phyloP scores from a whole-genome alignment of 768 basidiomycete species.

The Mrakia blollopis region DNA sequence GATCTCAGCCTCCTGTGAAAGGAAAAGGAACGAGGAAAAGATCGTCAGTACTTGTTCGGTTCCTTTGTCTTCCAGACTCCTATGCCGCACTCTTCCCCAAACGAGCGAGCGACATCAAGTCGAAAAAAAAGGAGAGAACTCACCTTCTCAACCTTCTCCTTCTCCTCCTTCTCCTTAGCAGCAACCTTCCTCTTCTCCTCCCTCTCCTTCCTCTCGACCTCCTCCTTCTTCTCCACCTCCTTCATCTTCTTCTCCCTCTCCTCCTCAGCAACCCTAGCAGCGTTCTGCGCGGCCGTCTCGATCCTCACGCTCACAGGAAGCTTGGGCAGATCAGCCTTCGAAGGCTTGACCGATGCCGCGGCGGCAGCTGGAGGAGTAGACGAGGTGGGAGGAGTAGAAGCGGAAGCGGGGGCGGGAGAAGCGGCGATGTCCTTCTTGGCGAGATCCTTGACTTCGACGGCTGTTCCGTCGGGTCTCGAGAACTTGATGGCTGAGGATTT shows the following conservation, averaged over 20 bases:
- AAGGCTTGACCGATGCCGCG: constrained; percentile 51
- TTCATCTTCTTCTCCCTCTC: constrained; percentile 40
- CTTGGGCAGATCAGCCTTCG: constrained; percentile 33
- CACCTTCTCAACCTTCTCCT: constrained; percentile 28
- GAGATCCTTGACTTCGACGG: constrained; percentile 58
- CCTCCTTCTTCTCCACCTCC: constrained; percentile 43
- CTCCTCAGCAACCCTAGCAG: constrained; percentile 39
- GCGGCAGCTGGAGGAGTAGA: constrained; percentile 53
- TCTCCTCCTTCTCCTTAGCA: constrained; percentile 35
- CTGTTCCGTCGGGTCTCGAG: constrained; percentile 58
- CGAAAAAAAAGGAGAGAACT: not conserved
- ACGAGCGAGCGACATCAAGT: not conserved
- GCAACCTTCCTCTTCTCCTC: constrained; percentile 35
- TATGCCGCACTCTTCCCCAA: no score
- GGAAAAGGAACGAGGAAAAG: not conserved
- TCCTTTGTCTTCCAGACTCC: no score
- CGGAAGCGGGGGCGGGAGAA: not conserved
- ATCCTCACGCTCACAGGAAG: constrained; percentile 44
- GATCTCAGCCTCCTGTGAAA: constrained; percentile 13
- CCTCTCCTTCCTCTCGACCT: constrained; percentile 36
- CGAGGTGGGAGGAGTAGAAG: constrained; percentile 45
- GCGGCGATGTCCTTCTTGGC: constrained; percentile 49
- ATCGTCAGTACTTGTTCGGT: not conserved
- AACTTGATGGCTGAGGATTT: constrained; percentile 50
- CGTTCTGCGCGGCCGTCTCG: constrained; percentile 33